Evolutionary conservation across 805 yeast genomes (phyloP).

Genomic region (Lipomyces mesembrius): DNA sequence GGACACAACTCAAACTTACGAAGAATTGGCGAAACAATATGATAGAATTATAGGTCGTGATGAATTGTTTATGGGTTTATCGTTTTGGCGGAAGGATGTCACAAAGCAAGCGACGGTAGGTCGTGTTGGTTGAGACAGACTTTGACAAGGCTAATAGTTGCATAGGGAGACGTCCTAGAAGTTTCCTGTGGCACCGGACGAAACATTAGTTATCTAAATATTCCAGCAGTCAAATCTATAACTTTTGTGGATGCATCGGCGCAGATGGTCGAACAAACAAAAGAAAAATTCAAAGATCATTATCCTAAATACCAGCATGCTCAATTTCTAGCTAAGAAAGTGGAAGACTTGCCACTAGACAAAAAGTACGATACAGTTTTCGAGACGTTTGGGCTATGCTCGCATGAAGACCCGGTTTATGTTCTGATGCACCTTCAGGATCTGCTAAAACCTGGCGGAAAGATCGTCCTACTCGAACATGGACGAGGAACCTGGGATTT

Average conservation of each 20-base stretch:
- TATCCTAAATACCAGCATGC: constrained; percentile 73
- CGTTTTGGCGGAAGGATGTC: constrained; percentile 55
- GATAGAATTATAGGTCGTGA: constrained; percentile 80
- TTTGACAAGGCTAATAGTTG: constrained; percentile 72
- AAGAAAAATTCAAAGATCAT: constrained; percentile 67
- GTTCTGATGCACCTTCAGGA: constrained; percentile 75
- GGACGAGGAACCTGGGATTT: constrained; percentile 84
- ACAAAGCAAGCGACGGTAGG: constrained; percentile 45
- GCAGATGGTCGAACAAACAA: constrained; percentile 82
- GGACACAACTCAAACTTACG: constrained; percentile 82
- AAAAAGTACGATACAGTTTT: constrained; percentile 83
- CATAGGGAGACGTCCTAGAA: constrained; percentile 89
- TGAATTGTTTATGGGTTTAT: constrained; percentile 64
- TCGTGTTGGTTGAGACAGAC: background rate
- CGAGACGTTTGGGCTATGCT: constrained; percentile 94
- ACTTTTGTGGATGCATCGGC: constrained; percentile 85
- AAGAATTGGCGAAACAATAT: constrained; percentile 75
- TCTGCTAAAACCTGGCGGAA: constrained; percentile 85
- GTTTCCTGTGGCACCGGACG: constrained; percentile 97
- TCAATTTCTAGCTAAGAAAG: constrained; percentile 89
- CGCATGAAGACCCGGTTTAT: constrained; percentile 88
- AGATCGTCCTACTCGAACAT: constrained; percentile 86
- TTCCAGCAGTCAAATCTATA: constrained; percentile 64
- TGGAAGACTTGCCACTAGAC: constrained; percentile 58
- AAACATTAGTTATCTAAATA: constrained; percentile 65